phyloP scores from a whole-genome alignment of 2,329 filamentous ascomycete species.

The Curvularia hawaiiensis region DNA sequence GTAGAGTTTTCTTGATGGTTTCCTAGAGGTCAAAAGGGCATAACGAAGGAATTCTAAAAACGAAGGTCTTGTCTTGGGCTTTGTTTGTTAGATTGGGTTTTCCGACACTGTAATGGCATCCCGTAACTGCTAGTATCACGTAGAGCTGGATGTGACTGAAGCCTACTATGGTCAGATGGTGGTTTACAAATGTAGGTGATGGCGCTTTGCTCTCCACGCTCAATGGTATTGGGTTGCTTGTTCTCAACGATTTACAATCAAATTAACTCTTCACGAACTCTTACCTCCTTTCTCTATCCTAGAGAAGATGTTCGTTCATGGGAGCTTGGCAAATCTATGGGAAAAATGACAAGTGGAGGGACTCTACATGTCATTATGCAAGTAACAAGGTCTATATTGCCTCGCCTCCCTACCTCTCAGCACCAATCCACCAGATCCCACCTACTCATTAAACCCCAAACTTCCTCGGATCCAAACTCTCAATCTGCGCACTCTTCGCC shows the following conservation, averaged over 20 bases:
- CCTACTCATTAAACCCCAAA: constrained; percentile 21
- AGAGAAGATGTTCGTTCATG: neutral
- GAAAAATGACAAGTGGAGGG: neutral
- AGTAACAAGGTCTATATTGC: neutral
- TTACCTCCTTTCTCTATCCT: neutral
- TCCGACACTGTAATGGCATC: neutral
- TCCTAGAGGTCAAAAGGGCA: constrained; percentile 6
- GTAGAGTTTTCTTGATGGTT: constrained; percentile 5
- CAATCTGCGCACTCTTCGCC: constrained; percentile 50
- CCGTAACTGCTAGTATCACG: neutral
- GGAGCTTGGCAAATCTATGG: neutral
- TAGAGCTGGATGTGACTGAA: neutral
- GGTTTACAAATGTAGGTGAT: neutral
- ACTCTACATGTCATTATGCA: neutral
- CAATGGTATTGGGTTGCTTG: neutral
- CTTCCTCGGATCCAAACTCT: constrained; percentile 49
- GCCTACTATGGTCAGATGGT: neutral
- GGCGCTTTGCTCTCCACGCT: neutral
- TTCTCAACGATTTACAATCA: neutral
- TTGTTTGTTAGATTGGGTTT: neutral
- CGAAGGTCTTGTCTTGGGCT: neutral
- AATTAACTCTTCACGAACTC: neutral
- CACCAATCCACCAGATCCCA: too few relatives aligned
- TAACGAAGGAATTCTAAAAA: neutral
- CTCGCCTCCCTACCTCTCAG: too few relatives aligned